Base-by-base conservation (phyloP, 108 stramenopile genomes). In the Cyclotella baltica region DNA sequence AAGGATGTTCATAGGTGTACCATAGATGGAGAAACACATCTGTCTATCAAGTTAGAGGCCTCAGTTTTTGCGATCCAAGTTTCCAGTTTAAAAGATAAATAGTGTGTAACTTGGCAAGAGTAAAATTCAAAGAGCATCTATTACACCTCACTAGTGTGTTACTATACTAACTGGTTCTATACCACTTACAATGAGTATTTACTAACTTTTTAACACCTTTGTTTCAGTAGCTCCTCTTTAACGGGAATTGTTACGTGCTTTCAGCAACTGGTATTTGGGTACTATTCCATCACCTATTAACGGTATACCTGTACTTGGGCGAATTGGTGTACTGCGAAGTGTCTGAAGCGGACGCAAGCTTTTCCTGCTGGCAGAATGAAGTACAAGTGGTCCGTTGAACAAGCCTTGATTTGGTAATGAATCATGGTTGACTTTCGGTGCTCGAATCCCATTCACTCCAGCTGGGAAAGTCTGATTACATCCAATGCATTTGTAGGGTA, bases 371-470 rank as follows among this genome's bases (percentile, higher is more conserved):
- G 15, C 48, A 38, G 55, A 22, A 51, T 59, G 43, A 77, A 46
- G 56, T 5, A 47, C 28, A 20, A 30, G 56, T 20, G 58, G 33
- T 52, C n/a, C 50, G 68, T 34, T 68, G 15, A 64, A 47, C 27
- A n/a, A 20, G 11, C 62, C 62, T 25, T 62, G 55, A 25, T 19
- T 36, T 47, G 71, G 65, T 28, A 77, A 40, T 8, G 76, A 56
- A 51, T 77, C 76, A 56, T 77, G 76, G 40, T 77, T 77, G 2
- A 68, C 23, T 35, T 69, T 77, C 62, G 67, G 61, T 62, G 76
- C 76, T 28, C 76, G 33, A 22, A 48, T 52, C 18, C 67, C 76
- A 51, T 77, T 77, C 40, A 77, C 76, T 19, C 76, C 76, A 18
- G 47, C 52, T 9, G 76, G 76, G 36, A 77, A 77, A 22, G 47